phyloP scores from a whole-genome alignment of 257 asterid genomes.

The Solanum bulbocastanum region DNA sequence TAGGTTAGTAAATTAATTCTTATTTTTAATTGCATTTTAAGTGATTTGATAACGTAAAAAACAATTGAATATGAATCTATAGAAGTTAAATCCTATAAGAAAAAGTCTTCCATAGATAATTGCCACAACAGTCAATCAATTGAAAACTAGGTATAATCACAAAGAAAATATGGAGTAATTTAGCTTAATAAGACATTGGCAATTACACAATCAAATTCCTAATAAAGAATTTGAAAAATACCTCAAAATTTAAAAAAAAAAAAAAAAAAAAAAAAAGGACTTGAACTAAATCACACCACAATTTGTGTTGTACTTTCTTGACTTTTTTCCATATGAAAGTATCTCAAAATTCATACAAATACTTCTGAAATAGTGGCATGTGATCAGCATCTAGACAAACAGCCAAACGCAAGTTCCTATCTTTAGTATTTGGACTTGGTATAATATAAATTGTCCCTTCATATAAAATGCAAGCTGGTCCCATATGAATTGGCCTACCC shows the following conservation, averaged over 20 bases:
- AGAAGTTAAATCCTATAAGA: background rate
- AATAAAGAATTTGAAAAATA: background rate
- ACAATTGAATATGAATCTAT: background rate
- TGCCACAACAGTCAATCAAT: background rate
- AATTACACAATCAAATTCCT: background rate
- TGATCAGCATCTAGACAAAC: slow-evolving; percentile 61
- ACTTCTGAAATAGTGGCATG: slow-evolving; percentile 38
- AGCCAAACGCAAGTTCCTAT: slow-evolving; percentile 44
- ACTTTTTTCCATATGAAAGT: no score
- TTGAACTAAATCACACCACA: background rate
- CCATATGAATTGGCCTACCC: slow-evolving; percentile 70
- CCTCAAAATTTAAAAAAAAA: no score
- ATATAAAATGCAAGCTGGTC: slow-evolving; percentile 50
- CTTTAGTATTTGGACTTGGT: slow-evolving; percentile 35
- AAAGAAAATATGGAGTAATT: background rate
- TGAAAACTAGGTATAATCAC: background rate
- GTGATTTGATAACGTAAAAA: background rate
- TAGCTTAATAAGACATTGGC: background rate
- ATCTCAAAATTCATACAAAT: slow-evolving; percentile 27
- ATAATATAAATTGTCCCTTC: slow-evolving; percentile 60
- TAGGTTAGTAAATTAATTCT: background rate
- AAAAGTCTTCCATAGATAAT: background rate
- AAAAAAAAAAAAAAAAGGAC: background rate
- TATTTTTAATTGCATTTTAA: background rate
- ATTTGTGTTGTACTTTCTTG: background rate